Evolutionary conservation across 805 yeast genomes (phyloP).

Genomic region (Hanseniaspora opuntiae): DNA sequence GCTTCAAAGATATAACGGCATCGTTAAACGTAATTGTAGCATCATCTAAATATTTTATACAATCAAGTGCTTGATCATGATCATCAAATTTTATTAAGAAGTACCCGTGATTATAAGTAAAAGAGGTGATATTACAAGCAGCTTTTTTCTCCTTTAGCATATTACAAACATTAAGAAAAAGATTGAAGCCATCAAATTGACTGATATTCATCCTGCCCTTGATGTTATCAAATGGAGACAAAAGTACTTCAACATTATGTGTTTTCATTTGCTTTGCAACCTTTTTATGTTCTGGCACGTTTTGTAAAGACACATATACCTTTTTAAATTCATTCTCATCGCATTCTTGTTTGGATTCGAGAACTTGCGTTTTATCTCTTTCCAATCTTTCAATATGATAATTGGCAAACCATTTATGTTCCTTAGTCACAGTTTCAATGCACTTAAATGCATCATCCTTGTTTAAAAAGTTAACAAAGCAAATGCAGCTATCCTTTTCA

Average conservation of each 20-base stretch:
- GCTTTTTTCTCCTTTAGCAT: background rate
- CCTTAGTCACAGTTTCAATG: background rate
- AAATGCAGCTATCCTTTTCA: background rate
- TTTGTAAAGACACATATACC: background rate
- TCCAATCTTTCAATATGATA: constrained; percentile 11
- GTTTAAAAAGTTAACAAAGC: constrained; percentile 2
- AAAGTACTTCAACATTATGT: background rate
- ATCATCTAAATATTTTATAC: background rate
- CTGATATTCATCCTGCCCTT: background rate
- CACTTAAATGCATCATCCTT: background rate
- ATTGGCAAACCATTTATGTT: constrained; percentile 1
- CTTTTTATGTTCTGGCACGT: background rate
- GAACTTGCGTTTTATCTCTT: background rate
- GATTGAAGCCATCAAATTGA: background rate
- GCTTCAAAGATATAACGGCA: background rate
- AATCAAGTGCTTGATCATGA: constrained; percentile 1
- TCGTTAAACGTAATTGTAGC: background rate
- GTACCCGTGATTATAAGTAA: background rate
- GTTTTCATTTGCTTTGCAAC: background rate
- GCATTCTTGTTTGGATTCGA: background rate
- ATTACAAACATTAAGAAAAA: background rate
- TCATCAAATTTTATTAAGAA: background rate
- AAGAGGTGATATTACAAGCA: background rate
- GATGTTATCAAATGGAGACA: background rate
- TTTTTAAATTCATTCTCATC: background rate